These are phyloP conservation scores for Saturnispora ahearnii DNA, from an alignment of 805 yeast genomes.

Conservation along the genomic window DNA sequence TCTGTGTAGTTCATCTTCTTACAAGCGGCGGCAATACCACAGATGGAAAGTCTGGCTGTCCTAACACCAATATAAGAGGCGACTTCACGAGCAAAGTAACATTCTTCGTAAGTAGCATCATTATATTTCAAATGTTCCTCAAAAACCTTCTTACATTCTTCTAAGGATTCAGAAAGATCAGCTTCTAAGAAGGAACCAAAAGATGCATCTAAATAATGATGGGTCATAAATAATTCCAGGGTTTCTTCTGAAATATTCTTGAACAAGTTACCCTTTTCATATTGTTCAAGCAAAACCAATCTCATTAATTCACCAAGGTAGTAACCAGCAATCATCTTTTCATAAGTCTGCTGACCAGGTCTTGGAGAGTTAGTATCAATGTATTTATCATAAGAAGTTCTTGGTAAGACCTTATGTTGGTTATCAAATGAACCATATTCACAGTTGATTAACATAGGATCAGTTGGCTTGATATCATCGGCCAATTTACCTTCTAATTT, in stretches of 20 bases:
- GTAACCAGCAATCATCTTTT: constrained; percentile 97
- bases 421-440: constrained; percentile 98
- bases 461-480: constrained; percentile 53
- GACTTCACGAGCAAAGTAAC: constrained; percentile 70
- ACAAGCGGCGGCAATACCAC: constrained; percentile 95
- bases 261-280: constrained; percentile 60
- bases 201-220: constrained; percentile 82
- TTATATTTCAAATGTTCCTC: constrained; percentile 43
- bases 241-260: constrained; percentile 47
- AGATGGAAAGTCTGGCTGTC: constrained; percentile 87
- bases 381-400: constrained; percentile 76
- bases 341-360: constrained; percentile 95
- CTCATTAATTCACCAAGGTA: constrained; percentile 91
- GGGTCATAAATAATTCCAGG: constrained; percentile 42
- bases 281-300: constrained; percentile 65
- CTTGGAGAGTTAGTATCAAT: constrained; percentile 90
- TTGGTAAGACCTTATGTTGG: constrained; percentile 78
- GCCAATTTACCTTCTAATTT: constrained; percentile 70
- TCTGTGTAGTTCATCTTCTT: constrained; percentile 73
- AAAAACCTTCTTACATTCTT: constrained; percentile 66
- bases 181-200: constrained; percentile 81
- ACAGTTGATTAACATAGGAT: constrained; percentile 94
- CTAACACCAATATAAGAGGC: constrained; percentile 89
- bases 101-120: constrained; percentile 67
- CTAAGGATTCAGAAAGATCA: constrained; percentile 80